These are phyloP conservation scores for Capsella rubella DNA, from an alignment of 441 rosid genomes.

Conservation along the genomic window DNA sequence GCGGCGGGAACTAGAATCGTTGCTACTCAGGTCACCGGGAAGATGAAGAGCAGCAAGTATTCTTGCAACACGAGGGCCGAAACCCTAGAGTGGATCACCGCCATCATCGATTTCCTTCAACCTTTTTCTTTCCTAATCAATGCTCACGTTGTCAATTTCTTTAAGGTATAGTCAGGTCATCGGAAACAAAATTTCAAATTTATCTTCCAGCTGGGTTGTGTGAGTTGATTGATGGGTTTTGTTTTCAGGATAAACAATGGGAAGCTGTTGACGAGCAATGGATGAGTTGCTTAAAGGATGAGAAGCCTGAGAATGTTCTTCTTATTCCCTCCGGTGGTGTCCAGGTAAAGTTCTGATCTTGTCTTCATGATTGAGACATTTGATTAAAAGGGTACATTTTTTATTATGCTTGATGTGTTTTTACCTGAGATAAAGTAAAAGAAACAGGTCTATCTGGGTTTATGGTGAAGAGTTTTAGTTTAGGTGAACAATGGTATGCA, in stretches of 20 bases:
- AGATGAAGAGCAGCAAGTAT: slow-evolving; percentile 48
- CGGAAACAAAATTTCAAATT: slow-evolving; percentile 8
- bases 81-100: slow-evolving; percentile 77
- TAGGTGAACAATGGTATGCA: not conserved
- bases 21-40: slow-evolving; percentile 10
- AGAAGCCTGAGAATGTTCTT: slow-evolving; percentile 66
- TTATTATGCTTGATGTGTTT: not conserved
- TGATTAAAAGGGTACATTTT: not conserved
- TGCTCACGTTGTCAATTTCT: slow-evolving; percentile 87
- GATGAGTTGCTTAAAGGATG: slow-evolving; percentile 73
- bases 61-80: slow-evolving; percentile 64
- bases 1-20: slow-evolving; percentile 35
- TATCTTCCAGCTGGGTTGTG: not conserved
- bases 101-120: slow-evolving; percentile 62
- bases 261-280: slow-evolving; percentile 77
- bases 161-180: slow-evolving; percentile 48
- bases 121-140: slow-evolving; percentile 61
- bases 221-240: slow-evolving; percentile 8
- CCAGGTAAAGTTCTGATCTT: slow-evolving; percentile 53
- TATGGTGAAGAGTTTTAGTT: not conserved
- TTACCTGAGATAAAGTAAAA: too few relatives aligned
- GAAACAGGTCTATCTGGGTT: too few relatives aligned
- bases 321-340: slow-evolving; percentile 74
- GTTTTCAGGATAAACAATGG: slow-evolving; percentile 66
- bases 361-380: too few relatives aligned